Conservation (phyloP, 2,329 filamentous ascomycete genomes). For the Teratosphaeria viscida region DNA sequence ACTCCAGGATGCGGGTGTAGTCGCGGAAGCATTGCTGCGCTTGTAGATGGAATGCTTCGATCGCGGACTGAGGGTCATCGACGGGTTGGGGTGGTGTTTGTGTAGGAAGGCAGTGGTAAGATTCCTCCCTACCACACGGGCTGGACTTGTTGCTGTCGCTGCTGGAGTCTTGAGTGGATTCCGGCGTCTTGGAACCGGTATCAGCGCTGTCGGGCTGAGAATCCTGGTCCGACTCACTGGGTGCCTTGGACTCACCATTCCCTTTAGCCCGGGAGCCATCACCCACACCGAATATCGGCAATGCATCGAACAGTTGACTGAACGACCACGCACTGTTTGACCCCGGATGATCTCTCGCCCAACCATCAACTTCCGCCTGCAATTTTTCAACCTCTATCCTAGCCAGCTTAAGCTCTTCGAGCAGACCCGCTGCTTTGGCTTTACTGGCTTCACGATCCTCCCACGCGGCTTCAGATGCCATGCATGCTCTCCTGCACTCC, state of each 20-base stretch:
- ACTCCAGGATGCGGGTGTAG: not conserved
- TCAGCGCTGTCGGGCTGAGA: not conserved
- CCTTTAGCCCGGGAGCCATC: not conserved
- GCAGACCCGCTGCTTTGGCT: not conserved
- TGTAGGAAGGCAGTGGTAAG: not conserved
- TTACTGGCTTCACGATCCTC: not conserved
- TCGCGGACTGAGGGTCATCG: not conserved
- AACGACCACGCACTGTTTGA: not conserved
- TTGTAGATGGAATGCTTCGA: not conserved
- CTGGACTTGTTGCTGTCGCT: not conserved
- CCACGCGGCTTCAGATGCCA: not conserved
- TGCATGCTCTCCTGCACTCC: not conserved
- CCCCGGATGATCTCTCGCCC: not conserved
- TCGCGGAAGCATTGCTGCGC: not conserved
- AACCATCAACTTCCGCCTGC: not conserved
- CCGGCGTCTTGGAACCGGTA: not conserved
- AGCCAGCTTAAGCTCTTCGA: not conserved
- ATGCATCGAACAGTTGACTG: not conserved
- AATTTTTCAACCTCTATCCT: not conserved
- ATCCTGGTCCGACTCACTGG: not conserved
- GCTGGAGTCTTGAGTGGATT: not conserved
- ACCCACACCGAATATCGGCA: not conserved
- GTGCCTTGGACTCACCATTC: not conserved
- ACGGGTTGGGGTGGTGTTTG: not conserved
- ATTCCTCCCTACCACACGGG: not conserved